These are phyloP conservation scores for Nemania abortiva DNA, from an alignment of 2,329 filamentous ascomycete species.

Conservation along the genomic window DNA sequence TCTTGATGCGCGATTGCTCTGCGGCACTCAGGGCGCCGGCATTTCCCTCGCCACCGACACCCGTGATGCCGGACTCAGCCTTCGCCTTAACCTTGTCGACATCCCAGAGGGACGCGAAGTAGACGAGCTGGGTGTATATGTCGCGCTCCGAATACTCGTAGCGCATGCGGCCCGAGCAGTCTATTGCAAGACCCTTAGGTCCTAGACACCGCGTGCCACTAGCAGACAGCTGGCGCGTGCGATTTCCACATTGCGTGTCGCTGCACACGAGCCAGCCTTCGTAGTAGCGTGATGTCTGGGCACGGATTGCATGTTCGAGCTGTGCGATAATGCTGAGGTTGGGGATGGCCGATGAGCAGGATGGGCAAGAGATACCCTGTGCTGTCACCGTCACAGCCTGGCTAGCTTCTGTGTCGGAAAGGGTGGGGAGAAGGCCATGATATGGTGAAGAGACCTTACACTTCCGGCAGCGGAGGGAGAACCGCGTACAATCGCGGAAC, in stretches of 20 bases:
- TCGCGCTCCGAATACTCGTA: conserved; percentile 91
- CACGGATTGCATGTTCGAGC: conserved; percentile 84
- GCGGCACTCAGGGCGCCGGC: conserved; percentile 58
- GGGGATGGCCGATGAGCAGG: conserved; percentile 74
- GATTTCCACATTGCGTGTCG: conserved; percentile 85
- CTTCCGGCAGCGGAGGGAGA: conserved; percentile 82
- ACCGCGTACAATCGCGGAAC: conserved; percentile 82
- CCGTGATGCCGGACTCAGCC: conserved; percentile 62
- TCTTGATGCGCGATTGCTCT: conserved; percentile 74
- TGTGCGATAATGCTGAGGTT: conserved; percentile 85
- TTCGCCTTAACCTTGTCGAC: conserved; percentile 80
- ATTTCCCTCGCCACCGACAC: conserved; percentile 44
- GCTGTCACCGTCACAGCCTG: conserved; percentile 65
- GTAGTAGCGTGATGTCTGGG: conserved; percentile 86
- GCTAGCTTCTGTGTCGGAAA: conserved; percentile 54
- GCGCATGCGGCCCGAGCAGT: conserved; percentile 87
- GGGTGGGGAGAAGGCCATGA: conserved; percentile 75
- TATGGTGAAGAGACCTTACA: conserved; percentile 82
- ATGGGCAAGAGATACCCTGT: conserved; percentile 79
- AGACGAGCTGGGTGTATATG: conserved; percentile 94
- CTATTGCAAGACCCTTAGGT: conserved; percentile 83
- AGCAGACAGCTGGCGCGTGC: conserved; percentile 92
- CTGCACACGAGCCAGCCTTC: conserved; percentile 92
- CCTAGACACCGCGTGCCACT: conserved; percentile 92
- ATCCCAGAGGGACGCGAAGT: conserved; percentile 87